Evolutionary conservation across 805 yeast genomes (phyloP), one percentile per base, ranked within the genome.

Genomic region (Suhomyces prunicola): DNA sequence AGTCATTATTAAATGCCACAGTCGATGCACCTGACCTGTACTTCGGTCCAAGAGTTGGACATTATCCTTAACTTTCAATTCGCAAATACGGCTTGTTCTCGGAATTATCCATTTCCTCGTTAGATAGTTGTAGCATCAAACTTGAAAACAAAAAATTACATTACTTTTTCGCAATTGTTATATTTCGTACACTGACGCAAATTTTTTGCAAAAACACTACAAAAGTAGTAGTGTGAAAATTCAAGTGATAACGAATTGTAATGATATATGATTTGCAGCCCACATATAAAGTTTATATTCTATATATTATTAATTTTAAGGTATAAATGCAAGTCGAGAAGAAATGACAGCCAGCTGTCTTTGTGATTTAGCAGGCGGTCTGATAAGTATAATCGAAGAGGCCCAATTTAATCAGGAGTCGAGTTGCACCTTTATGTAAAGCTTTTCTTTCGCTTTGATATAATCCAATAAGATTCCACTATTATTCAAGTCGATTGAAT

Each of bases 21-120:
- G 56, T 66, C 6, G 51, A 33, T 7, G 68, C 69, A 10, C 68
- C 70, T 3, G 70, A 62, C 40, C 76, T 76, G 1, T 72, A 71
- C 57, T 71, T 73, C 54, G 77, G 77, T 4, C 68, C 67, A 12
- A 60, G 71, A 55, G 47, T 49, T 6, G 72, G 71, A 5, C 52
- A 60, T 49, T 65, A 17, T 17, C 46, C 46, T 13, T 42, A 15
- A 42, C 2, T 9, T 35, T 17, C n/a, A 36, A 15, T 17, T 36
- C 19, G 2, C 9, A 10, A 13, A 10, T 12, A 12, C n/a, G 5
- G 31, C 12, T 29, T 9, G 24, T 13, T 17, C 19, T 6, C 23
- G 19, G 3, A n/a, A 17, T 17, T 19, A 5, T 9, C 7, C 42
- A 19, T 39, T 39, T 10, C 24, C 24, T 39, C n/a, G n/a, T 29